Conservation (phyloP, 1,284 basidiomycete species). For the Cryptococcus maquisensis region DNA sequence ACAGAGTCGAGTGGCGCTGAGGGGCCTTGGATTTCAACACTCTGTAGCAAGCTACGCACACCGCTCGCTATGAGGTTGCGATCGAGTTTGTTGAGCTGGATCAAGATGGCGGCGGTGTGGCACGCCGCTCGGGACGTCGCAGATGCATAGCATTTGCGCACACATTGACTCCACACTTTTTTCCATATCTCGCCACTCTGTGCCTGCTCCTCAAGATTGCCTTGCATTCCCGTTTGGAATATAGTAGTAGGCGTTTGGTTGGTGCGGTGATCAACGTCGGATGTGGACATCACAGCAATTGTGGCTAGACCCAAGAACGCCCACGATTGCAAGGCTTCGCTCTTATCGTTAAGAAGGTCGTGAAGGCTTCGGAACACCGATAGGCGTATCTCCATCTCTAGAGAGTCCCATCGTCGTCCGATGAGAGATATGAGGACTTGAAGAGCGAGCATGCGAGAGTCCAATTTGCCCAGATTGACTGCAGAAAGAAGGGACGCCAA, state of each 20-base stretch:
- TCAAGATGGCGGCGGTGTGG: slow-evolving; percentile 61
- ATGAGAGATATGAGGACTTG: slow-evolving; percentile 82
- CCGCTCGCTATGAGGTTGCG: slow-evolving; percentile 60
- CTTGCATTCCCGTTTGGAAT: slow-evolving; percentile 3
- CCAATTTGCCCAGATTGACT: slow-evolving; percentile 48
- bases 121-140: slow-evolving; percentile 71
- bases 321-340: slow-evolving; percentile 70
- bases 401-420: slow-evolving; percentile 63
- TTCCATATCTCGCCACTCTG: slow-evolving; percentile 55
- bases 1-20: slow-evolving; percentile 77
- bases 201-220: not conserved
- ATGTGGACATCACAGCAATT: slow-evolving; percentile 14
- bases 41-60: slow-evolving; percentile 68
- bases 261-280: no score
- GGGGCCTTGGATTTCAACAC: slow-evolving; percentile 83
- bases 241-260: no score
- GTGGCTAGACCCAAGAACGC: slow-evolving; percentile 70
- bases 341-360: slow-evolving; percentile 62
- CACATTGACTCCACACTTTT: slow-evolving; percentile 72
- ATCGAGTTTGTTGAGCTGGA: slow-evolving; percentile 53
- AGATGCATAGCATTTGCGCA: slow-evolving; percentile 65
- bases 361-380: slow-evolving; percentile 58
- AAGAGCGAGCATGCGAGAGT: slow-evolving; percentile 54
- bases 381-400: slow-evolving; percentile 59
- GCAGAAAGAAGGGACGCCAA: slow-evolving; percentile 58